Evolutionary conservation across 805 yeast species (phyloP).

Genomic region (Starmerella cellae): DNA sequence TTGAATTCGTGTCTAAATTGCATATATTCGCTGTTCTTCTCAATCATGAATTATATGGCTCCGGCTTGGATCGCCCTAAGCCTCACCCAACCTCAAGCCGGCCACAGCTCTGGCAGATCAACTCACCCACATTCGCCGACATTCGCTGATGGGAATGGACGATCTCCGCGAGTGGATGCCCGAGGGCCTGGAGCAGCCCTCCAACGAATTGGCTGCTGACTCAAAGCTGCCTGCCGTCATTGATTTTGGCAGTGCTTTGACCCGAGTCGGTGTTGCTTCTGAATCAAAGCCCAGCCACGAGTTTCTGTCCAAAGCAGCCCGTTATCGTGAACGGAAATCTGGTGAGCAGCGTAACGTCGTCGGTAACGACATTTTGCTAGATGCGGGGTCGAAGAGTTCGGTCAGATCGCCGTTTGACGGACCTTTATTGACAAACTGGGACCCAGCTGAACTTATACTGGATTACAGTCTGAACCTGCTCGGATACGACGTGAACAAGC

Average conservation of each 20-base stretch:
- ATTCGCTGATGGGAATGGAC: constrained; percentile 8
- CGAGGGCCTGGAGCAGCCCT: constrained; percentile 11
- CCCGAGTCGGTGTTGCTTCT: constrained; percentile 30
- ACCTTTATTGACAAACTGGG: constrained; percentile 82
- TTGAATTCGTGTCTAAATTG: no score
- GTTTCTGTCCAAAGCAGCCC: constrained; percentile 57
- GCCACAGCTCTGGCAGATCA: no score
- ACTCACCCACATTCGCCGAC: no score
- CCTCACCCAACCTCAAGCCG: no score
- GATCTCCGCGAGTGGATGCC: constrained; percentile 18
- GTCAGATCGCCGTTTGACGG: constrained; percentile 80
- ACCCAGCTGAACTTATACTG: constrained; percentile 62
- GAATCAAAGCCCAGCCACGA: constrained; percentile 36
- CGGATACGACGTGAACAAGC: constrained; percentile 35
- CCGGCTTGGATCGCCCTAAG: no score
- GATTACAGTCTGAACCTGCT: constrained; percentile 76
- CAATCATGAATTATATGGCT: no score
- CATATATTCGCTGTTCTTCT: no score
- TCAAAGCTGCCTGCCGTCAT: constrained; percentile 55
- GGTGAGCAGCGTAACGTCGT: constrained; percentile 48
- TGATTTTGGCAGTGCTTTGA: constrained; percentile 60
- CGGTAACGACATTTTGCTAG: constrained; percentile 72
- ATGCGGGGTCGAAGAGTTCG: constrained; percentile 52
- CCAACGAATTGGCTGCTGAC: constrained; percentile 2
- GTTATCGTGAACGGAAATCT: constrained; percentile 62